Percentiles rank a stretch among this genome's conserved stretches.
Evolutionary conservation across 257 asterid genomes (phyloP).

Genomic region (Scutellaria baicalensis): DNA sequence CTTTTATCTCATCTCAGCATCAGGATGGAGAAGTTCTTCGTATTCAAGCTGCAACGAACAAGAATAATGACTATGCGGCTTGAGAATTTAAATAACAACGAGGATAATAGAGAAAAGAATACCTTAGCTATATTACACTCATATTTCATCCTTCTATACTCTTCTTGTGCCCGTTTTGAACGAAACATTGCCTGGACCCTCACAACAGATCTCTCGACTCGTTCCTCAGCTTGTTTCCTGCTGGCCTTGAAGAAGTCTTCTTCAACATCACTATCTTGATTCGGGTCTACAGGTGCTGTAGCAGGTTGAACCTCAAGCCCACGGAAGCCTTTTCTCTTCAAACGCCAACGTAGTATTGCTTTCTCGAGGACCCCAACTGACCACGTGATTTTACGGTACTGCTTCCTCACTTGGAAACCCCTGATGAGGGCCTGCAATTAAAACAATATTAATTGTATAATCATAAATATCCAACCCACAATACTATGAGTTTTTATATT

Average conservation of each 20-base stretch:
- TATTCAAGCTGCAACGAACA: constrained; percentile 52
- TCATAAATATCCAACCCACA: background rate
- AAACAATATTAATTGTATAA: background rate
- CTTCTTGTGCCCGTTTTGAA: constrained; percentile 87
- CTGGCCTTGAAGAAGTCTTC: constrained; percentile 89
- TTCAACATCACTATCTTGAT: constrained; percentile 47
- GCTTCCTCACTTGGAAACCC: constrained; percentile 76
- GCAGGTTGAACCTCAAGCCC: constrained; percentile 65
- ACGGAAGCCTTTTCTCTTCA: constrained; percentile 88
- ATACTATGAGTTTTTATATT: background rate
- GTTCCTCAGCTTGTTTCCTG: constrained; percentile 97
- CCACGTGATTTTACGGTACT: constrained; percentile 73
- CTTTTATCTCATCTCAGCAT: constrained; percentile 30
- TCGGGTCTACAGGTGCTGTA: constrained; percentile 21
- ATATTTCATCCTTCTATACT: constrained; percentile 80
- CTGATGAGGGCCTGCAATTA: constrained; percentile 65
- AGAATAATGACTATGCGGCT: background rate
- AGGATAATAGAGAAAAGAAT: background rate
- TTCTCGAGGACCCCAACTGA: constrained; percentile 94
- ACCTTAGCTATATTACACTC: constrained; percentile 60
- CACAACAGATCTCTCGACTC: constrained; percentile 88
- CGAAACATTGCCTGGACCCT: constrained; percentile 96
- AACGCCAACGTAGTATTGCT: constrained; percentile 88
- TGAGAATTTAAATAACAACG: background rate
- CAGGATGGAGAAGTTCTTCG: constrained; percentile 43